Percentiles rank a stretch among this genome's conserved stretches.
Conservation (phyloP, 2,329 filamentous ascomycete species). For the Colletotrichum sp. region DNA sequence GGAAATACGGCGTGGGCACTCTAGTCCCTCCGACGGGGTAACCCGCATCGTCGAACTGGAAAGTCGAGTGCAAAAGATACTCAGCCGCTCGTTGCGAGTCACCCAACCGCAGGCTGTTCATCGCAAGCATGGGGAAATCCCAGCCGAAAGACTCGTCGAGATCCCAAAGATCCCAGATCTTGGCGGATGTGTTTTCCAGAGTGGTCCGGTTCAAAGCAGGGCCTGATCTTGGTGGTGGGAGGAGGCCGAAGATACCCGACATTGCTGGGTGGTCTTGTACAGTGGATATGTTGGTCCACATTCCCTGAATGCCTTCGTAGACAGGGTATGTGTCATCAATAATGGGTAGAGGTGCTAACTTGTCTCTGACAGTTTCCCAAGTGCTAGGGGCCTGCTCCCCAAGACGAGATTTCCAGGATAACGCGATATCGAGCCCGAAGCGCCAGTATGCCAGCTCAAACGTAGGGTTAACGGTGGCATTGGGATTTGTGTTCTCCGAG, state of each 20-base stretch:
- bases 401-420: slow-evolving; percentile 55
- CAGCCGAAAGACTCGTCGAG: slow-evolving; percentile 46
- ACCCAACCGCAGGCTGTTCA: slow-evolving; percentile 46
- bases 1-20: slow-evolving; percentile 64
- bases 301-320: slow-evolving; percentile 51
- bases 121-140: slow-evolving; percentile 50
- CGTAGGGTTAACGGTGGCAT: slow-evolving; percentile 60
- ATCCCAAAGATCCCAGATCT: slow-evolving; percentile 42
- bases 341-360: slow-evolving; percentile 58
- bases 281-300: slow-evolving; percentile 45
- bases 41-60: slow-evolving; percentile 61
- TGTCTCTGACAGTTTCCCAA: slow-evolving; percentile 54
- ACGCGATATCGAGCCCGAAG: slow-evolving; percentile 61
- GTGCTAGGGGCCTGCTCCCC: slow-evolving; percentile 42
- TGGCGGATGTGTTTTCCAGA: slow-evolving; percentile 40
- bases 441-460: slow-evolving; percentile 68
- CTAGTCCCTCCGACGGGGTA: slow-evolving; percentile 56
- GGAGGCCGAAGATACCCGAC: slow-evolving; percentile 46
- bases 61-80: slow-evolving; percentile 54
- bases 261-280: slow-evolving; percentile 48
- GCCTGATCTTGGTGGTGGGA: slow-evolving; percentile 42
- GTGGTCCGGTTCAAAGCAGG: slow-evolving; percentile 37
- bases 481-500: slow-evolving; percentile 63
- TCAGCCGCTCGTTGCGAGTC: slow-evolving; percentile 40
- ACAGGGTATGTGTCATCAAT: slow-evolving; percentile 56